Percentiles rank a stretch among this genome's conserved stretches.
These are phyloP conservation scores for Lentinus tigrinus DNA, from an alignment of 768 basidiomycete genomes.

Conservation along the genomic window DNA sequence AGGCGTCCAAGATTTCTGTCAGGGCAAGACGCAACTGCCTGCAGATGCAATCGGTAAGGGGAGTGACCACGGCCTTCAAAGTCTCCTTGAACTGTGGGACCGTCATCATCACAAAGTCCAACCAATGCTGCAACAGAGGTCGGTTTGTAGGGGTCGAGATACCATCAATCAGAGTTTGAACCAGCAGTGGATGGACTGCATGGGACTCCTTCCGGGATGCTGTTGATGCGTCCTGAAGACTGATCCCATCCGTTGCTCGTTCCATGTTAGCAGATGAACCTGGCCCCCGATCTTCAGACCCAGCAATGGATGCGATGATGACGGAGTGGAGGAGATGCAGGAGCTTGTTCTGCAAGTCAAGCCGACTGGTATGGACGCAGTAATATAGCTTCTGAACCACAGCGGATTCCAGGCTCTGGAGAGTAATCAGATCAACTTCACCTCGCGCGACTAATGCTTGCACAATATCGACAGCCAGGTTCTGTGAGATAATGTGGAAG, in stretches of 20 bases:
- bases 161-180: conserved; percentile 80
- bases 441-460: conserved; percentile 82
- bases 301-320: conserved; percentile 60
- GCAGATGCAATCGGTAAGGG: conserved; percentile 79
- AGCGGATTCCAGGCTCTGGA: conserved; percentile 67
- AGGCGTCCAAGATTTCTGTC: conserved; percentile 50
- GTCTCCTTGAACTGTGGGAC: conserved; percentile 80
- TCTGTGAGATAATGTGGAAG: conserved; percentile 66
- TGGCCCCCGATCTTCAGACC: conserved; percentile 25
- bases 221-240: conserved; percentile 8
- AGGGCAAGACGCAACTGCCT: conserved; percentile 61
- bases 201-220: conserved; percentile 37
- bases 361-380: conserved; percentile 62
- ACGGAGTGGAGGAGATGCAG: conserved; percentile 88
- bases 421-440: conserved; percentile 60
- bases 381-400: conserved; percentile 76
- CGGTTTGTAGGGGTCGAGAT: conserved; percentile 68
- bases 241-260: conserved; percentile 8
- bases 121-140: conserved; percentile 89
- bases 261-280: conserved; percentile 2
- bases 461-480: conserved; percentile 74
- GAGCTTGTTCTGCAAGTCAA: conserved; percentile 91
- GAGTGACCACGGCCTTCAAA: conserved; percentile 62
- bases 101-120: conserved; percentile 93
- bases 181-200: conserved; percentile 66